phyloP scores from a whole-genome alignment of 306 rosid species.

The Cicer bijugum region DNA sequence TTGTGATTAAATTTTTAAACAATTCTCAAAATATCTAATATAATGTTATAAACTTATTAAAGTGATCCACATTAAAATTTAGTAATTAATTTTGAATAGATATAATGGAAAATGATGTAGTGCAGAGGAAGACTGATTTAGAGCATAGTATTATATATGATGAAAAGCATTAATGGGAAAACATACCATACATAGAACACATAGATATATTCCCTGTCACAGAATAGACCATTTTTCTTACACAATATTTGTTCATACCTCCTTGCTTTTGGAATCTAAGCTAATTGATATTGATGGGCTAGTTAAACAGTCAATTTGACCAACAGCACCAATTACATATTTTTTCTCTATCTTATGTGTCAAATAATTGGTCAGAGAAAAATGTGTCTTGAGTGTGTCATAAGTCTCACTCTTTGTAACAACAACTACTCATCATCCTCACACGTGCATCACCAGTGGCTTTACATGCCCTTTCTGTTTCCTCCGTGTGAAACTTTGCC shows the following conservation, averaged over 20 bases:
- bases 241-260: slow-evolving; percentile 58
- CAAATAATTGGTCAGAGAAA: slow-evolving; percentile 44
- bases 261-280: slow-evolving; percentile 58
- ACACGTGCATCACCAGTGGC: slow-evolving; percentile 47
- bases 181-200: slow-evolving; percentile 37
- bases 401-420: background rate
- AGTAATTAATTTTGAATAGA: too few species aligned
- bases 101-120: background rate
- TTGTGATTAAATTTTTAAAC: too few species aligned
- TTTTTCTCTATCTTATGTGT: slow-evolving; percentile 37
- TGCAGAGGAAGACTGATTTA: background rate
- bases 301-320: slow-evolving; percentile 48
- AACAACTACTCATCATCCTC: slow-evolving; percentile 42
- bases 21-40: too few species aligned
- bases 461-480: slow-evolving; percentile 27
- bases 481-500: slow-evolving; percentile 33
- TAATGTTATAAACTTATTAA: too few species aligned
- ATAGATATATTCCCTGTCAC: slow-evolving; percentile 34
- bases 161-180: slow-evolving; percentile 35
- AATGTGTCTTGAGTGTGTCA: slow-evolving; percentile 16
- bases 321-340: background rate
- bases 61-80: too few species aligned
- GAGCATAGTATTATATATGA: background rate
- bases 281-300: slow-evolving; percentile 42
- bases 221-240: slow-evolving; percentile 39